Evolutionary conservation across 148 eudicot species (phyloP).

Genomic region (Rhododendron williamsianum): DNA sequence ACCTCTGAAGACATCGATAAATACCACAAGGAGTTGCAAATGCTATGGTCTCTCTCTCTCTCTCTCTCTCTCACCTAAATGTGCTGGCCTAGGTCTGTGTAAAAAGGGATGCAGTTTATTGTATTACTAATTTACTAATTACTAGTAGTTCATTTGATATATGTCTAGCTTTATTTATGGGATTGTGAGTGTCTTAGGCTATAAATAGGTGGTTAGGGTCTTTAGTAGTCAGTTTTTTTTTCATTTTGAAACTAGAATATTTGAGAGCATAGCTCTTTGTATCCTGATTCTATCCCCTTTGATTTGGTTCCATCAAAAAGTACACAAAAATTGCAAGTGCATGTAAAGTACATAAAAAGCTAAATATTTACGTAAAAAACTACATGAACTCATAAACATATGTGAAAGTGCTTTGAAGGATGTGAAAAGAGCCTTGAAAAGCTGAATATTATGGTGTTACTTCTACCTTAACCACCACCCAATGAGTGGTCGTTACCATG

Average conservation of each 20-base stretch:
- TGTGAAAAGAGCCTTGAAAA: not conserved
- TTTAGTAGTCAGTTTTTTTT: not conserved
- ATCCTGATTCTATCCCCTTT: not conserved
- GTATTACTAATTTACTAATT: not conserved
- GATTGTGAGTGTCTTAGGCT: not conserved
- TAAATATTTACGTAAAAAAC: not conserved
- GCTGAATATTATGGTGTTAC: not conserved
- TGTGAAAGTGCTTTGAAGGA: not conserved
- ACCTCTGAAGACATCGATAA: slow-evolving; percentile 81
- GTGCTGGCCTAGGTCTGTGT: not conserved
- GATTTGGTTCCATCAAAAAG: not conserved
- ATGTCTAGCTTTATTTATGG: not conserved
- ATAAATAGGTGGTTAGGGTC: not conserved
- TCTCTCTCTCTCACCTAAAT: not conserved
- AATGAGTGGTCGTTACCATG: not conserved
- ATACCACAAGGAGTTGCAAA: slow-evolving; percentile 79
- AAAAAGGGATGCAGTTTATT: not conserved
- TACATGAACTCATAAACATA: not conserved
- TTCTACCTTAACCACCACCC: not conserved
- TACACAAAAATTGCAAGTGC: not conserved
- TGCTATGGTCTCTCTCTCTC: slow-evolving; percentile 48
- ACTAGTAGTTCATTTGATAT: not conserved
- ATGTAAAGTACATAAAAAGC: not conserved
- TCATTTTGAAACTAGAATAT: not conserved
- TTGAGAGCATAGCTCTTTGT: not conserved